A percentile compares a stretch with the other conserved stretches of the same genome.
Evolutionary conservation across 805 yeast species (phyloP).

Genomic region (Ogataea chonburiensis): DNA sequence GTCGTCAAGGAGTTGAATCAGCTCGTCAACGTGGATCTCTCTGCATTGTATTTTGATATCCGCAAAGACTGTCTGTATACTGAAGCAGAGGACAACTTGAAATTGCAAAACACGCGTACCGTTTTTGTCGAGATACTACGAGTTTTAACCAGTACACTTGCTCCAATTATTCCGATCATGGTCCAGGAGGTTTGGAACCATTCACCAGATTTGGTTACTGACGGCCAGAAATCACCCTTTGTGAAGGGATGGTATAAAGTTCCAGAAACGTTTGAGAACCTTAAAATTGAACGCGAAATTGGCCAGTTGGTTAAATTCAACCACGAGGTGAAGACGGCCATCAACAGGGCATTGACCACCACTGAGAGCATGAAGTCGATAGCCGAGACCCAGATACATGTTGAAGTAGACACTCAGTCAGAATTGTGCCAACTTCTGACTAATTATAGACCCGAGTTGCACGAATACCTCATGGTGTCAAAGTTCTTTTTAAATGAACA

Average conservation of each 20-base stretch:
- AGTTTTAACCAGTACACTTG: constrained; percentile 61
- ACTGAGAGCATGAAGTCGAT: constrained; percentile 55
- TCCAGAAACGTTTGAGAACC: constrained; percentile 37
- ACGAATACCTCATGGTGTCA: constrained; percentile 65
- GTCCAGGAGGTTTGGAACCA: constrained; percentile 87
- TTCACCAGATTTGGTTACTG: constrained; percentile 37
- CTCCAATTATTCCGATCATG: constrained; percentile 81
- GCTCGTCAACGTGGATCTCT: constrained; percentile 72
- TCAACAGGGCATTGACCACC: constrained; percentile 56
- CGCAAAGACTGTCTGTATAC: constrained; percentile 86
- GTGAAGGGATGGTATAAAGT: constrained; percentile 42
- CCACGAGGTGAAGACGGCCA: constrained; percentile 45
- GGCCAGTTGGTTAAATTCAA: constrained; percentile 46
- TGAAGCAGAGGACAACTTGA: constrained; percentile 45
- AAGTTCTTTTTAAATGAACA: constrained; percentile 40
- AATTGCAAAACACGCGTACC: constrained; percentile 61
- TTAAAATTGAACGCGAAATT: constrained; percentile 43
- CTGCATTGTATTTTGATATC: constrained; percentile 83
- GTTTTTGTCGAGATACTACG: constrained; percentile 60
- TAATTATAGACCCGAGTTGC: constrained; percentile 43
- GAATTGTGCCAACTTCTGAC: constrained; percentile 19
- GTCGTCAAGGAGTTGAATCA: constrained; percentile 66
- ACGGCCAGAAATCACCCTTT: constrained; percentile 43
- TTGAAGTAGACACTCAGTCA: constrained; percentile 25
- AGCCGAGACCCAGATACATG: constrained; percentile 52